Evolutionary conservation across 2,329 filamentous ascomycete species (phyloP).

Genomic region (Diaporthe destruens): DNA sequence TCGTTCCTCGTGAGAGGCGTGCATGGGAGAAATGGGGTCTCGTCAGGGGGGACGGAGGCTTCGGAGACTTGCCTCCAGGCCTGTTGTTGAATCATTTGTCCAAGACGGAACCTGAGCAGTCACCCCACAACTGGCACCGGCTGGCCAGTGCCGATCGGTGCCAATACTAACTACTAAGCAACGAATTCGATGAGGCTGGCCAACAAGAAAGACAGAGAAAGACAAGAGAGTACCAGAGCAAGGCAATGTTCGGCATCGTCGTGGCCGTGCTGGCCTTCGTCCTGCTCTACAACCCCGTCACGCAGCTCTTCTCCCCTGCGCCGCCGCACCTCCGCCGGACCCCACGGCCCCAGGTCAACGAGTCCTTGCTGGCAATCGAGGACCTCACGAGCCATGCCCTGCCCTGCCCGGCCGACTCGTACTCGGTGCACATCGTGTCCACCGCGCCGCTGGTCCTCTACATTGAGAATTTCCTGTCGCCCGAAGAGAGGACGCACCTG

Average conservation of each 20-base stretch:
- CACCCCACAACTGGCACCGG: conserved; percentile 20
- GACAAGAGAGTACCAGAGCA: too few species aligned
- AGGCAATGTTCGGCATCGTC: conserved; percentile 63
- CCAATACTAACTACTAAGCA: not conserved
- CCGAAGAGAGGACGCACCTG: conserved; percentile 59
- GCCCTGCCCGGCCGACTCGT: conserved; percentile 56
- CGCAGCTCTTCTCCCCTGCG: conserved; percentile 49
- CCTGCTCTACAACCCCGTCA: conserved; percentile 59
- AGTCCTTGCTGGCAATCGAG: conserved; percentile 65
- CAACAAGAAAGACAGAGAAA: not conserved
- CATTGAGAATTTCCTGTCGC: conserved; percentile 63
- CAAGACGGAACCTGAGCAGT: conserved; percentile 17
- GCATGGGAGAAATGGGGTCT: not conserved
- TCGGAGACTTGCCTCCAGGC: too few species aligned
- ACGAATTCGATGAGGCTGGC: not conserved
- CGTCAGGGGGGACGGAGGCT: not conserved
- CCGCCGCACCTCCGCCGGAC: conserved; percentile 51
- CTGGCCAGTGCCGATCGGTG: not conserved
- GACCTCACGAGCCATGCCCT: conserved; percentile 47
- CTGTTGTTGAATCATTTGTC: not conserved
- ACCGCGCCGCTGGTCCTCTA: conserved; percentile 66
- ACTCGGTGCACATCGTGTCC: conserved; percentile 62
- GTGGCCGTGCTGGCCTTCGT: conserved; percentile 58
- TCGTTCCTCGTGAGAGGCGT: conserved; percentile 1
- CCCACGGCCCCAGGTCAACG: conserved; percentile 61